Base-by-base conservation (phyloP, 352 stramenopile species). In the Pythium chondricola region DNA sequence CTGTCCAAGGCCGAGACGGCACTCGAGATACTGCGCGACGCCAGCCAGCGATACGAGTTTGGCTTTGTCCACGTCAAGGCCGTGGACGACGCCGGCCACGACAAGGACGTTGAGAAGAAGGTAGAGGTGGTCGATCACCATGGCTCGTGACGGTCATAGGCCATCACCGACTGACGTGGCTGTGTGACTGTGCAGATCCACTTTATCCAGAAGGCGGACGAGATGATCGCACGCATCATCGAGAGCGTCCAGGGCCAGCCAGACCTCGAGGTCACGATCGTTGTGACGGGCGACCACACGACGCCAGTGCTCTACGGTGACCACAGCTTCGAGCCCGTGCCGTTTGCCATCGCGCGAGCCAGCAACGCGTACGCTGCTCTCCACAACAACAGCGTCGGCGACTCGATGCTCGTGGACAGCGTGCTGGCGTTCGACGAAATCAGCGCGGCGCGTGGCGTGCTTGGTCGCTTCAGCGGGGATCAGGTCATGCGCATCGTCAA, bases 211-310 rank as follows among this genome's bases (percentile, higher is more conserved):
- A 84, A 83, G 27, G 74, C 79, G 2, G 83, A 94, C 52, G 76
- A 87, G 44, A 93, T 94, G 83, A 75, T 94, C 27, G 65, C 61
- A 8, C 43, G 60, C 1, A 46, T 94, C 3, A 39, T 94, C 26
- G 51, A 70, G 10, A 50, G 43, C 11, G 16, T 29, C 13, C 17
- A 55, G 37, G 52, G 24, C 8, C 58, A 65, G 2, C 57, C 61
- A 2, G 52, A 68, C 7, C 48, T 70, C 9, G 69, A 94, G 29
- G 67, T 88, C 20, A 88, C 76, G 25, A 88, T 94, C 25, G 64
- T 94, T n/a, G 69, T 94, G 29, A 94, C 83, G 2, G 83, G 83
- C 10, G 83, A 94, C 52, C 83, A 94, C 65, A 91, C 83, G 44
- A 94, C 83, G 5, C 83, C 83, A 18, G 81, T 91, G 22, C 73